Evolutionary conservation across 129 eudicot genomes (phyloP).

Genomic region (Erigeron canadensis): DNA sequence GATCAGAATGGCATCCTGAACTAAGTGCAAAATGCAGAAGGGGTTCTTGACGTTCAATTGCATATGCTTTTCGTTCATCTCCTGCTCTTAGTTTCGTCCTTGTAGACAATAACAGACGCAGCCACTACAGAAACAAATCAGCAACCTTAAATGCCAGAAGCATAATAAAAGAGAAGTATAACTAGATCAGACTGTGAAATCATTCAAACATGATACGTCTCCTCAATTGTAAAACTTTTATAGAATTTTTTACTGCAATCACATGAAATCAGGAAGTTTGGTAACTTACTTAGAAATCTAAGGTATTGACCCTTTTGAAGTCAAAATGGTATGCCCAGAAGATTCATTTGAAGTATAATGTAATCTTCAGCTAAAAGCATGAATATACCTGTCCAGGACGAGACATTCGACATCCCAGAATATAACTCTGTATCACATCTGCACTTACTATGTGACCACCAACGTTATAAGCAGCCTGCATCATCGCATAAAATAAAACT

Average conservation of each 20-base stretch:
- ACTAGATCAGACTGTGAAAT: background rate
- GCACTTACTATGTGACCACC: conserved; percentile 93
- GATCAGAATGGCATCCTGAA: conserved; percentile 96
- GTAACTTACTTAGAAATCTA: too few relatives aligned
- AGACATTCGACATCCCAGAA: conserved; percentile 83
- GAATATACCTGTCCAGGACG: conserved; percentile 91
- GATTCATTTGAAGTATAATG: background rate
- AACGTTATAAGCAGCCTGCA: conserved; percentile 89
- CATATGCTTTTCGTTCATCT: conserved; percentile 74
- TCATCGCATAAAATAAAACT: conserved; percentile 14
- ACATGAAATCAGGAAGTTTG: too few relatives aligned
- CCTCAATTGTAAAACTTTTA: too few relatives aligned
- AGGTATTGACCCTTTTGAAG: too few relatives aligned
- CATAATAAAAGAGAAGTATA: background rate
- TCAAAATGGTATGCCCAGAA: background rate
- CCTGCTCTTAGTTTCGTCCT: conserved; percentile 78
- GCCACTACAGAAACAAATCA: conserved; percentile 52
- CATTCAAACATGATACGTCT: background rate
- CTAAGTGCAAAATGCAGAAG: conserved; percentile 89
- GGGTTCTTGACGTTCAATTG: conserved; percentile 75
- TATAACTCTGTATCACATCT: conserved; percentile 70
- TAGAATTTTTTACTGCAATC: too few relatives aligned
- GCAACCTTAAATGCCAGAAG: background rate
- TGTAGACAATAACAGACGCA: conserved; percentile 67
- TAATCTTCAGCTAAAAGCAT: background rate